phyloP scores from a whole-genome alignment of 495 filamentous ascomycete genomes.

The Aspergillus egyptiacus region DNA sequence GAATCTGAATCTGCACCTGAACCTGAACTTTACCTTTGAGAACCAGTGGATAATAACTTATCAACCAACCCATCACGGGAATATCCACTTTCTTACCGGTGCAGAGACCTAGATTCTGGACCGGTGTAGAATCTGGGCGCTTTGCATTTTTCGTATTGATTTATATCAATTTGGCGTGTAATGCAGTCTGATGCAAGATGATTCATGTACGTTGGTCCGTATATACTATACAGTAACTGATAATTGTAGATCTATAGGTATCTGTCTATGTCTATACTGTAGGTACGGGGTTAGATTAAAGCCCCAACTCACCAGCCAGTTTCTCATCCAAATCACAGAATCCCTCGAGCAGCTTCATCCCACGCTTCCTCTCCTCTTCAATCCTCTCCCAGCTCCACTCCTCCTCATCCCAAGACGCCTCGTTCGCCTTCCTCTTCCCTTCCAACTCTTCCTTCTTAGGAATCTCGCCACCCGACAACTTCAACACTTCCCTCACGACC shows the following conservation, averaged over 20 bases:
- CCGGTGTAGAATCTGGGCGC: not conserved
- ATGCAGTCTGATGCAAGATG: no score
- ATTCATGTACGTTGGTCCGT: no score
- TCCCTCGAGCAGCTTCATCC: conserved; percentile 47
- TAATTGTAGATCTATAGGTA: not conserved
- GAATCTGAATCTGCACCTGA: no score
- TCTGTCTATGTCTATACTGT: not conserved
- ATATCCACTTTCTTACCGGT: conserved; percentile 2
- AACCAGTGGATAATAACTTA: no score
- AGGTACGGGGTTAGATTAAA: conserved; percentile 2
- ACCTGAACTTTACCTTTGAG: no score
- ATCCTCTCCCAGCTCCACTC: conserved; percentile 53
- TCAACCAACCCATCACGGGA: conserved; percentile 1
- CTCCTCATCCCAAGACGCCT: conserved; percentile 29
- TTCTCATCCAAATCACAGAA: conserved; percentile 47
- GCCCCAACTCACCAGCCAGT: conserved; percentile 37
- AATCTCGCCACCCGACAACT: conserved; percentile 27
- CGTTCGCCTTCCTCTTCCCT: conserved; percentile 30
- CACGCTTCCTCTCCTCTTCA: conserved; percentile 52
- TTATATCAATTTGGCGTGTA: no score
- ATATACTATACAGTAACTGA: no score
- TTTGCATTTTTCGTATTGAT: no score
- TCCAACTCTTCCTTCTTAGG: conserved; percentile 24
- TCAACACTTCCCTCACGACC: conserved; percentile 35
- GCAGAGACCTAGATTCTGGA: not conserved